phyloP scores from a whole-genome alignment of 1,284 basidiomycete species.

The Ceratobasidium sp. region DNA sequence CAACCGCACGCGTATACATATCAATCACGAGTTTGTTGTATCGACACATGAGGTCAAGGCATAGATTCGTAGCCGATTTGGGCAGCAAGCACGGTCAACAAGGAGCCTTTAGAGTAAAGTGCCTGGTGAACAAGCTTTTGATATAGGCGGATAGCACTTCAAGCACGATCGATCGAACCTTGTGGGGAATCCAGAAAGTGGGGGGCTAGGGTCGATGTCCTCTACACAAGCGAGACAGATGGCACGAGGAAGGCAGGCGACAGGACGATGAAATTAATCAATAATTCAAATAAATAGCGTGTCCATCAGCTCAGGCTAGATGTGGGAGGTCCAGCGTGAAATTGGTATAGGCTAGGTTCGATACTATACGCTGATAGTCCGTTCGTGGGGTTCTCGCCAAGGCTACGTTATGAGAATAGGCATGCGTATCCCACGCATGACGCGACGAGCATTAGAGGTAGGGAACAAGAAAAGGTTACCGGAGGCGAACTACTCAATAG shows the following conservation, averaged over 20 bases:
- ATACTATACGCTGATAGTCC: constrained; percentile 48
- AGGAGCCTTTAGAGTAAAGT: not conserved
- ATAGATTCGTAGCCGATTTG: not conserved
- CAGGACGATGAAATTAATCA: constrained; percentile 24
- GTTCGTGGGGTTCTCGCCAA: constrained; percentile 79
- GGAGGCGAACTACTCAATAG: not conserved
- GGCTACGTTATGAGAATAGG: constrained; percentile 50
- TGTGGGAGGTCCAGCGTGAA: not conserved
- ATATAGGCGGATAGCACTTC: constrained; percentile 8
- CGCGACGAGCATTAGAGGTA: constrained; percentile 46
- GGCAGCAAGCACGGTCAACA: constrained; percentile 23
- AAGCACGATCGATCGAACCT: constrained; percentile 33
- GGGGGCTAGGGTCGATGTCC: constrained; percentile 24
- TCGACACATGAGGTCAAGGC: constrained; percentile 13
- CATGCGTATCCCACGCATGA: constrained; percentile 50
- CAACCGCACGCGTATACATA: constrained; percentile 15
- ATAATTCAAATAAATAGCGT: constrained; percentile 26
- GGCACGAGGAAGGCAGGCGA: constrained; percentile 20
- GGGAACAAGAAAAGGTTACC: constrained; percentile 14
- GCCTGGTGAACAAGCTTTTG: constrained; percentile 21
- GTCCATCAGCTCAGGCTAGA: constrained; percentile 4
- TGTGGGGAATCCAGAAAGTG: constrained; percentile 12
- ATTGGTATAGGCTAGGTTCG: constrained; percentile 13
- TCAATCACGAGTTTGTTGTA: constrained; percentile 10
- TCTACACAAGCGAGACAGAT: constrained; percentile 29